Percentiles rank a stretch among this genome's conserved stretches.
These are phyloP conservation scores for Trichocladium antarcticum DNA, from an alignment of 495 filamentous ascomycete species.

Conservation along the genomic window DNA sequence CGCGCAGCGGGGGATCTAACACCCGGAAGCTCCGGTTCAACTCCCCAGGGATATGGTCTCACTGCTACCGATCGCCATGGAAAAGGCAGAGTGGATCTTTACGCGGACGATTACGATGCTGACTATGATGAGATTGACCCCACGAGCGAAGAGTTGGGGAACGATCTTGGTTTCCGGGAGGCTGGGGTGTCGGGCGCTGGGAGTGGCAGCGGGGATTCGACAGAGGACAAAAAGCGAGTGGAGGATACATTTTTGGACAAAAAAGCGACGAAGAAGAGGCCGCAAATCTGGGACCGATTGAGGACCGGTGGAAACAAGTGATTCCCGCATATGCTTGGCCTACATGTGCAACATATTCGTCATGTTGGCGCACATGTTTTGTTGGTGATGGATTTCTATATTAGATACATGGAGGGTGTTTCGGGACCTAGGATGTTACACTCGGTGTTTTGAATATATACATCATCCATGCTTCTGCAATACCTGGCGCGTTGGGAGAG, in stretches of 20 bases:
- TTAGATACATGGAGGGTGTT: no score
- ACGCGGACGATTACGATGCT: conserved; percentile 8
- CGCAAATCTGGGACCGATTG: conserved; percentile 18
- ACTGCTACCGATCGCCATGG: not conserved
- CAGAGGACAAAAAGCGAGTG: not conserved
- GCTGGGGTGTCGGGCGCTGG: conserved; percentile 3
- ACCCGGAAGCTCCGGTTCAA: not conserved
- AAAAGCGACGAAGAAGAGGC: conserved; percentile 6
- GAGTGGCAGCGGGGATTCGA: not conserved
- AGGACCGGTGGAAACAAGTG: conserved; percentile 12
- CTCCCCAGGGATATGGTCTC: not conserved
- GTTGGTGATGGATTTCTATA: no score
- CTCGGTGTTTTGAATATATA: no score
- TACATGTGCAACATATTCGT: not conserved
- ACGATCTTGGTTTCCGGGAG: conserved; percentile 19
- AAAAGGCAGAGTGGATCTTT: not conserved
- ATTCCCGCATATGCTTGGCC: not conserved
- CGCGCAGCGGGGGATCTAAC: conserved; percentile 10
- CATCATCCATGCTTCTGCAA: no score
- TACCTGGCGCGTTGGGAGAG: no score
- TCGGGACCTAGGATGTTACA: no score
- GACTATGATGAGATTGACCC: conserved; percentile 28
- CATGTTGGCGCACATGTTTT: not conserved
- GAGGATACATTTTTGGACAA: conserved; percentile 2
- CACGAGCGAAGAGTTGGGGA: conserved; percentile 19